phyloP scores from a whole-genome alignment of 768 basidiomycete genomes.

The Tulasnella sp. region DNA sequence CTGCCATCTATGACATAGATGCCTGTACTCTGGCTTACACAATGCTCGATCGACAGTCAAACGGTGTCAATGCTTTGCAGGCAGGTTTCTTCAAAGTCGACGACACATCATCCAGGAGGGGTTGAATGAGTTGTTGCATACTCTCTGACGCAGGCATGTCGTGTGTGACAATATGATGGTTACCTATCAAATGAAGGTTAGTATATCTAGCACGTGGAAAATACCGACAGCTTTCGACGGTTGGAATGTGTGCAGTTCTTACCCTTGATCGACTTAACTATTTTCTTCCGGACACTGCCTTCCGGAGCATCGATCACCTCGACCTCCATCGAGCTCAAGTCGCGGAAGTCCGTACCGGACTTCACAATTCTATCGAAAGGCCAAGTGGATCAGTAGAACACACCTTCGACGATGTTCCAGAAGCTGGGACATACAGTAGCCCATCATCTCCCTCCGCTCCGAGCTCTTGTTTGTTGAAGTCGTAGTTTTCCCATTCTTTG shows the following conservation, averaged over 20 bases:
- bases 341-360: slow-evolving; percentile 84
- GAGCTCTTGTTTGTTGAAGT: slow-evolving; percentile 39
- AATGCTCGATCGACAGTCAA: slow-evolving; percentile 66
- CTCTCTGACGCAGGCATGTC: slow-evolving; percentile 43
- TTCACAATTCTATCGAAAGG: slow-evolving; percentile 38
- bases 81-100: slow-evolving; percentile 63
- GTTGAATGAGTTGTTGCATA: slow-evolving; percentile 49
- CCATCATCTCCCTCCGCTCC: slow-evolving; percentile 67
- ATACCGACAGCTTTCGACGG: neutral
- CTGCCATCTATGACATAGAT: slow-evolving; percentile 7
- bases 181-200: slow-evolving; percentile 37
- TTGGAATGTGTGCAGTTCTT: slow-evolving; percentile 20
- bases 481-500: slow-evolving; percentile 51
- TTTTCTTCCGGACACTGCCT: slow-evolving; percentile 52
- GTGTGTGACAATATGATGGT: slow-evolving; percentile 52
- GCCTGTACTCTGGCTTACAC: slow-evolving; percentile 69
- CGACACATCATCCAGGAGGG: slow-evolving; percentile 56
- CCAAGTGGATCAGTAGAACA: neutral
- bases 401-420: neutral
- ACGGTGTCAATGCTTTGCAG: slow-evolving; percentile 52
- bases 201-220: too few relatives aligned
- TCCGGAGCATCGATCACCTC: slow-evolving; percentile 46
- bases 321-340: slow-evolving; percentile 64
- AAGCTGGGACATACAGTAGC: slow-evolving; percentile 42
- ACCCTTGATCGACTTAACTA: slow-evolving; percentile 57